These are phyloP conservation scores for barrel medic (Medicago truncatula) DNA, from an alignment of 306 rosid species.

Conservation along the genomic window DNA sequence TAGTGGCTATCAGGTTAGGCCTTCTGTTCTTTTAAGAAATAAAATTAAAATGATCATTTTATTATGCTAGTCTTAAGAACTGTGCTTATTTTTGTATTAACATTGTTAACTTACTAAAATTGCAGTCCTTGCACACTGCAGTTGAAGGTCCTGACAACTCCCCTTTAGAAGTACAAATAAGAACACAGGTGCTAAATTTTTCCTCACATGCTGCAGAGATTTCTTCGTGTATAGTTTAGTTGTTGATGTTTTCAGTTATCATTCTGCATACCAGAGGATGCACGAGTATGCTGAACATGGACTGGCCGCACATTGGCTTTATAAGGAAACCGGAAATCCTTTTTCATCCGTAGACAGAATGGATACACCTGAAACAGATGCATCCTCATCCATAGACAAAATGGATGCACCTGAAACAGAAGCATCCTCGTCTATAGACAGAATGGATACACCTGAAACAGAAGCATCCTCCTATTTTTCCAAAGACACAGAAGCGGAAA, in stretches of 20 bases:
- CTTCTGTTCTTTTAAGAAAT: slow-evolving; percentile 32
- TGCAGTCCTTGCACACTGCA: slow-evolving; percentile 97
- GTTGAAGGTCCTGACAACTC: slow-evolving; percentile 92
- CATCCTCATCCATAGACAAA: slow-evolving; percentile 39
- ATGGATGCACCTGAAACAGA: slow-evolving; percentile 68
- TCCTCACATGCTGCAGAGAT: slow-evolving; percentile 28
- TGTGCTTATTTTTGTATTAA: slow-evolving; percentile 31
- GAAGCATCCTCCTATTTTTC: slow-evolving; percentile 65
- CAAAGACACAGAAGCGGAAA: slow-evolving; percentile 62
- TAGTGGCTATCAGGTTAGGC: slow-evolving; percentile 95
- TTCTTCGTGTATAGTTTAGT: slow-evolving; percentile 35
- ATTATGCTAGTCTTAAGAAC: slow-evolving; percentile 28
- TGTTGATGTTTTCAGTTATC: slow-evolving; percentile 32
- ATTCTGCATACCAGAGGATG: slow-evolving; percentile 72
- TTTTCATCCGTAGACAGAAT: slow-evolving; percentile 51
- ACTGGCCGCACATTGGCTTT: slow-evolving; percentile 99
- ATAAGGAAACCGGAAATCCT: slow-evolving; percentile 82
- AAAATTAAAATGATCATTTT: slow-evolving; percentile 36
- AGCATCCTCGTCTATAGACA: slow-evolving; percentile 32
- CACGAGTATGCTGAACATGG: slow-evolving; percentile 97
- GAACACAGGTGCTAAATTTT: slow-evolving; percentile 75
- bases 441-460: slow-evolving; percentile 64
- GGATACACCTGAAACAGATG: slow-evolving; percentile 68
- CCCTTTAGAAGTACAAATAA: slow-evolving; percentile 97
- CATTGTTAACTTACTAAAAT: slow-evolving; percentile 20